Base-by-base conservation (phyloP, 1,284 basidiomycete genomes). In the Wolfiporia cocos region DNA sequence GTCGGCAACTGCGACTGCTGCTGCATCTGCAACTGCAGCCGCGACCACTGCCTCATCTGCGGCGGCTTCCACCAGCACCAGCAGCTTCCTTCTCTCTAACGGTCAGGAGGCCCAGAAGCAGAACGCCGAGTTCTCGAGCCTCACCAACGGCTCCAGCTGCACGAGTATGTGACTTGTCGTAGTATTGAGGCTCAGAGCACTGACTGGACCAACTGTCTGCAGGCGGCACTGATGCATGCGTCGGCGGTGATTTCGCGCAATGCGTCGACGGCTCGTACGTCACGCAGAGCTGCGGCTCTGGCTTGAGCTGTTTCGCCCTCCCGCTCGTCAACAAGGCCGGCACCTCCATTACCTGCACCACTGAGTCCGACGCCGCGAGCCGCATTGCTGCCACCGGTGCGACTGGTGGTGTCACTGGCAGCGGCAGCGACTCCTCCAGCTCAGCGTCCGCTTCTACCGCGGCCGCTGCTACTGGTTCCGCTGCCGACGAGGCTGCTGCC, bases 271-370 rank as follows among this genome's bases (percentile, higher is more conserved):
- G 62, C 43, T 49, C 55, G 34, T 69, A 66, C 61, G 42, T 40
- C 1, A 31, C 69, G 37, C 65, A 61, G 9, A 48, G 57, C 3
- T 81, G 78, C 58, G 43, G 65, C 5, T 49, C 48, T 17, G 64
- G 59, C 15, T 58, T 63, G 3, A 57, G 53, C 12, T 81, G 78
- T 55, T 65, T 69, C 41, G 74, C 74, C 1, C 66, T 79, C 22
- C 78, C 78, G 1, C 62, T 76, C 30, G 67, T 75, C 20, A 71
- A 73, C 51, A 67, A 65, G 43, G 52, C 68, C 15, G 77, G 77
- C 17, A 74, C 73, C 0, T 67, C 61, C 48, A 48, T 78, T 32
- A 51, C 62, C 29, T 81, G 78, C 54, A 68, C 70, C 34, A 66
- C 64, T 3, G 33, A 63, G 39, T 53, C 43, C 4, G 74, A 74